phyloP scores from a whole-genome alignment of 2,329 filamentous ascomycete species.

The Onygenales sp. region DNA sequence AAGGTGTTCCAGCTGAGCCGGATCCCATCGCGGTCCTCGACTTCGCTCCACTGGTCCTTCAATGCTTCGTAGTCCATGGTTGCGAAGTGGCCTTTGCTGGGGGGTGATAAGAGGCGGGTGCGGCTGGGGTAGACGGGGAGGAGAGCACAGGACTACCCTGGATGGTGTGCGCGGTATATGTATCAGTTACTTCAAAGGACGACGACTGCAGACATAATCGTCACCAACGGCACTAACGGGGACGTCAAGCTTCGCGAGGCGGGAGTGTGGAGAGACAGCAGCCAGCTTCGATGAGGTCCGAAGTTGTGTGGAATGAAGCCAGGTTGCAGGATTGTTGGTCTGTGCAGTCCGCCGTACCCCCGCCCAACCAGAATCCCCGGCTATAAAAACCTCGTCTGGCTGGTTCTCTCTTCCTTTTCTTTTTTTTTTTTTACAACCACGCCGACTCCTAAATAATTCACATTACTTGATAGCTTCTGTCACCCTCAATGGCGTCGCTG shows the following conservation, averaged over 20 bases:
- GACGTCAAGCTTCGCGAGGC: constrained; percentile 18
- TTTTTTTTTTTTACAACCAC: constrained; percentile 31
- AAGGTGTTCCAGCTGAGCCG: constrained; percentile 98
- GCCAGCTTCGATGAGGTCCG: constrained; percentile 13
- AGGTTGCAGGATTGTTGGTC: constrained; percentile 35
- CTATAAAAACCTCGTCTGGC: constrained; percentile 8
- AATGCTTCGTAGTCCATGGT: constrained; percentile 85
- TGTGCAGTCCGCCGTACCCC: constrained; percentile 23
- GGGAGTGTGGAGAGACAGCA: constrained; percentile 5
- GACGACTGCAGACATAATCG: constrained; percentile 23
- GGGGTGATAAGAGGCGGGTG: constrained; percentile 10
- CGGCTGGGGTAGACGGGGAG: constrained; percentile 3
- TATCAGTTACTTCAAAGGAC: constrained; percentile 10
- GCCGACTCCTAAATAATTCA: constrained; percentile 44
- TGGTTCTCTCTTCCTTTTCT: constrained; percentile 25
- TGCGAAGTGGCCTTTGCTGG: constrained; percentile 1
- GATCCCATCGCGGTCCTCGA: constrained; percentile 93
- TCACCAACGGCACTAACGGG: constrained; percentile 20
- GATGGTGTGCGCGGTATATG: background rate
- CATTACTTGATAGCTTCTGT: constrained; percentile 52
- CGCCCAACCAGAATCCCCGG: constrained; percentile 15
- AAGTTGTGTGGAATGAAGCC: constrained; percentile 34
- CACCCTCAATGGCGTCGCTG: constrained; percentile 42
- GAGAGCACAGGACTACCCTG: background rate
- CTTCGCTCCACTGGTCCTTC: constrained; percentile 93